phyloP scores from a whole-genome alignment of 306 rosid genomes.

The Fagus crenata region DNA sequence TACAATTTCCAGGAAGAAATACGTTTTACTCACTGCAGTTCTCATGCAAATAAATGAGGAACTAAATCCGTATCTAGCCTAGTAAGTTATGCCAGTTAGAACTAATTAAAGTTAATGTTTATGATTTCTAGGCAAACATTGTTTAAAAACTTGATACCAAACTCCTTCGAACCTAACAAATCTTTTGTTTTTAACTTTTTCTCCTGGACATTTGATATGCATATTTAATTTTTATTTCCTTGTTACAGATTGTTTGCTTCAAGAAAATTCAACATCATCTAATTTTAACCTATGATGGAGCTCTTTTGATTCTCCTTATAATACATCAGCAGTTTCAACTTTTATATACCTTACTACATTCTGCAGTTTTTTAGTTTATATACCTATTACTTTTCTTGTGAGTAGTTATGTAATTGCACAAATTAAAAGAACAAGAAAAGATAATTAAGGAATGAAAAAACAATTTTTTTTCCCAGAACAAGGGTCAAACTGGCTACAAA shows the following conservation, averaged over 20 bases:
- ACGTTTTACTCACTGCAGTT: neutral
- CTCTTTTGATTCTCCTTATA: neutral
- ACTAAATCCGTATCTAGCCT: neutral
- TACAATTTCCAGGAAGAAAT: neutral
- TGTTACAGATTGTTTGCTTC: neutral
- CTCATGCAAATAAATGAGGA: no score
- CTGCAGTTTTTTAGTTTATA: neutral
- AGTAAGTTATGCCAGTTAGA: neutral
- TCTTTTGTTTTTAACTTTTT: neutral
- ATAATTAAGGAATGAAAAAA: neutral
- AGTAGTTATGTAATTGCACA: neutral
- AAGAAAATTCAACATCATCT: neutral
- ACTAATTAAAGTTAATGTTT: neutral
- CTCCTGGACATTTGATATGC: neutral
- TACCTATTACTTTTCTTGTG: neutral
- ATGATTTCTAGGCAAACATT: neutral
- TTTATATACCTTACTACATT: neutral
- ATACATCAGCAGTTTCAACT: neutral
- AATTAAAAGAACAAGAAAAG: neutral
- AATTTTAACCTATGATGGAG: neutral
- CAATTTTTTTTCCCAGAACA: neutral
- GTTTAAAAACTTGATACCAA: neutral
- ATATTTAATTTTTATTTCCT: neutral
- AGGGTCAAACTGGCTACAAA: neutral
- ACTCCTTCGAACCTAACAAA: neutral